These are phyloP conservation scores for Gastrodia elata DNA, from an alignment of 106 monocot genomes.

Conservation along the genomic window DNA sequence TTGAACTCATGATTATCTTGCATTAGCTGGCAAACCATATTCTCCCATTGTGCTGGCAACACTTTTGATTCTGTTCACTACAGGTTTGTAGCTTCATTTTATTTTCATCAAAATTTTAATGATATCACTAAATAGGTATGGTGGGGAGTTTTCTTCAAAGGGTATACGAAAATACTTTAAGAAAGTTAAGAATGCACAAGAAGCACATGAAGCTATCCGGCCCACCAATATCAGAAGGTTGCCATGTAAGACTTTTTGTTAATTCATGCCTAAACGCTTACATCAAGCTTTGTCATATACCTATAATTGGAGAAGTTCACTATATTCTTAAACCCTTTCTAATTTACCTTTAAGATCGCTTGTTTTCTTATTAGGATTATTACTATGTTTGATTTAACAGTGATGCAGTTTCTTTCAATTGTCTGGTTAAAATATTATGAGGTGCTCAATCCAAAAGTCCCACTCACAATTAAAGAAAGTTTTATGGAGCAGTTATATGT, in stretches of 20 bases:
- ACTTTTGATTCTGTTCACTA: neutral
- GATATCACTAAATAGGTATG: constrained; percentile 47
- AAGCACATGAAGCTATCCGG: constrained; percentile 97
- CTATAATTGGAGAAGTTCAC: neutral
- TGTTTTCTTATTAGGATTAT: neutral
- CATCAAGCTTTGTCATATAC: neutral
- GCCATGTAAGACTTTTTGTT: constrained; percentile 56
- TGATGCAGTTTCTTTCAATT: neutral
- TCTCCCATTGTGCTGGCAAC: neutral
- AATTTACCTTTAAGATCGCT: neutral
- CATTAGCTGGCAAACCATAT: neutral
- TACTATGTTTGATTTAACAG: neutral
- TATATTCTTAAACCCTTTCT: neutral
- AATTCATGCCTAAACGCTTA: neutral
- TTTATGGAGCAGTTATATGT: too few species aligned
- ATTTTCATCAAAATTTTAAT: neutral
- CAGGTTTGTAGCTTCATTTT: neutral
- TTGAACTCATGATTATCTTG: neutral
- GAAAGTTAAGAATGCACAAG: constrained; percentile 98
- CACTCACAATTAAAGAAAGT: too few species aligned
- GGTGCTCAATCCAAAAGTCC: too few species aligned
- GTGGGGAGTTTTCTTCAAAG: constrained; percentile 57
- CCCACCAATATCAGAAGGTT: constrained; percentile 83
- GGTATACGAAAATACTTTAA: constrained; percentile 49
- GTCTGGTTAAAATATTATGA: too few species aligned